Evolutionary conservation across 2,329 filamentous ascomycete species (phyloP).

Genomic region (Penicillium sp.): DNA sequence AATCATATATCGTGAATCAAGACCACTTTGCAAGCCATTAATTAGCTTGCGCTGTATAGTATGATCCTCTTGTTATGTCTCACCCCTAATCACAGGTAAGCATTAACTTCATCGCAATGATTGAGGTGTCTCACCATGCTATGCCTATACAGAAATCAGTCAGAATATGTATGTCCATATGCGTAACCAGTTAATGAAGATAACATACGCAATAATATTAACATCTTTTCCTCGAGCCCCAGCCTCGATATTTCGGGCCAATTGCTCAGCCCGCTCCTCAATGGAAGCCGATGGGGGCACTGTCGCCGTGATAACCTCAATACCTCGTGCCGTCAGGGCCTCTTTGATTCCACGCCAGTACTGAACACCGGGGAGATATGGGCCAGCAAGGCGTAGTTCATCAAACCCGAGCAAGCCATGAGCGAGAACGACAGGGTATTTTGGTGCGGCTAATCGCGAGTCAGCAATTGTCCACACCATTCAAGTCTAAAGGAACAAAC

Average conservation of each 20-base stretch:
- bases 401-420: slow-evolving; percentile 68
- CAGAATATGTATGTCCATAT: not conserved
- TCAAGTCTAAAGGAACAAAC: slow-evolving; percentile 33
- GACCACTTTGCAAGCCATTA: slow-evolving; percentile 47
- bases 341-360: slow-evolving; percentile 66
- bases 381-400: slow-evolving; percentile 57
- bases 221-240: slow-evolving; percentile 58
- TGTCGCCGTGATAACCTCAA: slow-evolving; percentile 61
- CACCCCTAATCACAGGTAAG: slow-evolving; percentile 34
- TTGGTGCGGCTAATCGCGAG: slow-evolving; percentile 41
- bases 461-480: not conserved
- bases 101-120: not conserved
- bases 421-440: slow-evolving; percentile 61
- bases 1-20: slow-evolving; percentile 66
- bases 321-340: slow-evolving; percentile 55
- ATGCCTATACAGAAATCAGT: slow-evolving; percentile 36
- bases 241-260: slow-evolving; percentile 54
- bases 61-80: slow-evolving; percentile 13
- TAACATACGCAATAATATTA: slow-evolving; percentile 63
- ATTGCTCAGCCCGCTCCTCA: slow-evolving; percentile 55
- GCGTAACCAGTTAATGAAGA: not conserved
- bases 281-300: slow-evolving; percentile 62
- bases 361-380: slow-evolving; percentile 56
- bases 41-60: slow-evolving; percentile 19
- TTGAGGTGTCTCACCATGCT: slow-evolving; percentile 45